Percentiles rank a stretch among this genome's conserved stretches.
Conservation (phyloP, 2,329 filamentous ascomycete genomes). For the Xylariaceae sp. region DNA sequence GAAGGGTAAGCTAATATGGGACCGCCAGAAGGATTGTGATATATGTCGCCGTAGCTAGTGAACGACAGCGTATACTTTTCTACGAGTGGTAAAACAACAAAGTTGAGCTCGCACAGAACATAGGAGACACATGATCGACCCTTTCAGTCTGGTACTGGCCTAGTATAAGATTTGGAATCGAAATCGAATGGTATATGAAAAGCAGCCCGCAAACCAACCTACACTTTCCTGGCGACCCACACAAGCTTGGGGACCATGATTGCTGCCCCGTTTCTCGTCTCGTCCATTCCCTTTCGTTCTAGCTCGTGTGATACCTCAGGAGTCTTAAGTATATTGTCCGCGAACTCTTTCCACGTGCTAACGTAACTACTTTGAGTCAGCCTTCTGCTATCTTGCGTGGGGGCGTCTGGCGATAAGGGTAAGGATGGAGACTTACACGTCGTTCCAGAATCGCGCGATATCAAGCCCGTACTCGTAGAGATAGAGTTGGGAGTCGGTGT, state of each 20-base stretch:
- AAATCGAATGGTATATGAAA: no score
- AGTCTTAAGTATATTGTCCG: not conserved
- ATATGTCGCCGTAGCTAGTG: no score
- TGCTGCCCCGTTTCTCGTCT: not conserved
- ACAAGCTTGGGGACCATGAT: not conserved
- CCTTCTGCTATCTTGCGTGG: not conserved
- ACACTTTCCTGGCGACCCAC: no score
- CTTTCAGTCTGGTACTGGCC: no score
- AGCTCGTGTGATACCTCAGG: not conserved
- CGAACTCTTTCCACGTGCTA: not conserved
- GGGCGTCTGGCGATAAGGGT: not conserved
- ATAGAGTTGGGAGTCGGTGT: slow-evolving; percentile 1
- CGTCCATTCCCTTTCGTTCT: not conserved
- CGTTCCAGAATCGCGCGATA: slow-evolving; percentile 14
- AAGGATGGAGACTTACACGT: slow-evolving; percentile 9
- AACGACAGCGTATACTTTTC: no score
- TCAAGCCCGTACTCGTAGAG: slow-evolving; percentile 9
- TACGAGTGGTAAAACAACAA: no score
- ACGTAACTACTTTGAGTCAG: not conserved
- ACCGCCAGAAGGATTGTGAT: no score
- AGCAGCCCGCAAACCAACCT: no score
- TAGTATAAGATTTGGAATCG: no score
- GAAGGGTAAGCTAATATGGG: no score
- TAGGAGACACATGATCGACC: no score
- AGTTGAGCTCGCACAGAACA: no score